These are phyloP conservation scores for Erythrophleum ivorense DNA, from an alignment of 331 rosid species.

Conservation along the genomic window DNA sequence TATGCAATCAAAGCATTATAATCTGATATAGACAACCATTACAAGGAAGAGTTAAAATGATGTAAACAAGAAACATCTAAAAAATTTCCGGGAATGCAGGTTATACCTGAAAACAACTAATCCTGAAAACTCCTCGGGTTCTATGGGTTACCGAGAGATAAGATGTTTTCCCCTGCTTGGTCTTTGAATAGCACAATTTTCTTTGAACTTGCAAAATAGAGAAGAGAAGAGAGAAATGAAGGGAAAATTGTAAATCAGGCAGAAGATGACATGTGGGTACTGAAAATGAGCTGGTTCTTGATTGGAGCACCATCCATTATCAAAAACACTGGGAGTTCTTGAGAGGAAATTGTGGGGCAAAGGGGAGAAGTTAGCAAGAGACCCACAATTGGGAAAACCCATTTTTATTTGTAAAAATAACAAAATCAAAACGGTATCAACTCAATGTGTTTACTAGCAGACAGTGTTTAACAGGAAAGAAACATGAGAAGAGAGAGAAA, in stretches of 20 bases:
- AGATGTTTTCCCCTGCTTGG: slow-evolving; percentile 21
- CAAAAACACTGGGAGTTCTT: slow-evolving; percentile 46
- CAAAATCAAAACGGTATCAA: slow-evolving; percentile 21
- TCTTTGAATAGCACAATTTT: slow-evolving; percentile 30
- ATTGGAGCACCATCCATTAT: slow-evolving; percentile 54
- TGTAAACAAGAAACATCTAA: slow-evolving; percentile 10
- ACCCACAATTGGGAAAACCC: slow-evolving; percentile 60
- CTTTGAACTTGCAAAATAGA: slow-evolving; percentile 29
- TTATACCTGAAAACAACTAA: slow-evolving; percentile 51
- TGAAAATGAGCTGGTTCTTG: slow-evolving; percentile 52
- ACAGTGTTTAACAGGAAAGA: slow-evolving; percentile 31
- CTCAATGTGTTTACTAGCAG: slow-evolving; percentile 35
- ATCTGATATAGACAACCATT: not conserved
- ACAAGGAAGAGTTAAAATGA: not conserved
- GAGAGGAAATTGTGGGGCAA: slow-evolving; percentile 68
- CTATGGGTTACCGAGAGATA: slow-evolving; percentile 31
- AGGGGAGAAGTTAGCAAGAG: slow-evolving; percentile 41
- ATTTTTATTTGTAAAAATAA: slow-evolving; percentile 41
- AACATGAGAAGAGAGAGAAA: slow-evolving; percentile 29
- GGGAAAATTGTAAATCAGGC: slow-evolving; percentile 37
- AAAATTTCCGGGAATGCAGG: slow-evolving; percentile 34
- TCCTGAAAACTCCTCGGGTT: slow-evolving; percentile 30
- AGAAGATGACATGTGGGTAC: slow-evolving; percentile 50
- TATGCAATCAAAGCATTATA: slow-evolving; percentile 17
- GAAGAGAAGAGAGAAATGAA: slow-evolving; percentile 19